Percentiles rank a stretch among this genome's conserved stretches.
Evolutionary conservation across 176 grass and related monocot species (phyloP).

Genomic region (Aegilops sharonensis): DNA sequence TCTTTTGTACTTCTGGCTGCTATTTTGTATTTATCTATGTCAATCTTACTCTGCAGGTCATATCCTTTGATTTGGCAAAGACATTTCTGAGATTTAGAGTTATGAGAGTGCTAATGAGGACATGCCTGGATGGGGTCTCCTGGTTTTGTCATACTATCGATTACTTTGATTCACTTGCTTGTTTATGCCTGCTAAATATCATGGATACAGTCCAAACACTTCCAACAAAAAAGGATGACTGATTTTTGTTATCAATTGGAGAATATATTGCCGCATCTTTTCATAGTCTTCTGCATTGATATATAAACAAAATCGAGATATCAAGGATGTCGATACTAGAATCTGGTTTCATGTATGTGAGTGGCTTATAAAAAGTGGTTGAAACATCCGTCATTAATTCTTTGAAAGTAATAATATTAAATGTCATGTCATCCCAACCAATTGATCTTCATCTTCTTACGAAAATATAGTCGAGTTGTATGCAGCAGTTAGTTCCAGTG

Average conservation of each 20-base stretch:
- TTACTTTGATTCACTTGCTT: background rate
- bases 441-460: background rate
- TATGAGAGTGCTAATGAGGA: background rate
- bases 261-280: background rate
- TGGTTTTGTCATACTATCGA: background rate
- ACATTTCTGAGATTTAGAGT: background rate
- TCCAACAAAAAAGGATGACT: background rate
- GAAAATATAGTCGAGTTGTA: background rate
- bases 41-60: slow-evolving; percentile 16
- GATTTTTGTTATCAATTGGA: background rate
- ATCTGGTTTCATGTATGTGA: background rate
- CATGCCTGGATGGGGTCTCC: background rate
- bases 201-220: background rate
- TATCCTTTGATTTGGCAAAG: slow-evolving; percentile 7
- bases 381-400: background rate
- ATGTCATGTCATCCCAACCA: background rate
- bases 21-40: background rate
- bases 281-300: background rate
- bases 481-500: background rate
- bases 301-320: background rate
- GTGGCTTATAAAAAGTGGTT: background rate
- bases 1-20: background rate
- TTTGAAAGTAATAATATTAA: background rate
- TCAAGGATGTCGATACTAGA: background rate
- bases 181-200: background rate